Evolutionary conservation across 805 yeast species (phyloP).

Genomic region (Cephaloascus albidus): DNA sequence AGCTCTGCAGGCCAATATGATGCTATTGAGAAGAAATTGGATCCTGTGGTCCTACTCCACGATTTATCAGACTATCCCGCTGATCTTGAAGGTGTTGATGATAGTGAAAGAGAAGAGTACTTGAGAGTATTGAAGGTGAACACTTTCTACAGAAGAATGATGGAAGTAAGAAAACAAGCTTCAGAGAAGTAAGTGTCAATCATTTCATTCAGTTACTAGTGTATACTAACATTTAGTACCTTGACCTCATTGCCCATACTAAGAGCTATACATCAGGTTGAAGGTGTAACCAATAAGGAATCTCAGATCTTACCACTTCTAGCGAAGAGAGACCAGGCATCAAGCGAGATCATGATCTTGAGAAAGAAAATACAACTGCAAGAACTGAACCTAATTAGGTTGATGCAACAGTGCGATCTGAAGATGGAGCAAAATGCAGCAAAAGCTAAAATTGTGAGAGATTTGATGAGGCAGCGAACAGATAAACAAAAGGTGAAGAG

Average conservation of each 20-base stretch:
- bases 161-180: constrained; percentile 1
- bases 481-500: constrained; percentile 1
- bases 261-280: constrained; percentile 13
- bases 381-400: neutral
- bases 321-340: neutral
- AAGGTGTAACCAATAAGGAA: constrained; percentile 7
- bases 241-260: constrained; percentile 9
- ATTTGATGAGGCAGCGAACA: constrained; percentile 2
- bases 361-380: neutral
- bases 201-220: neutral
- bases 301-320: neutral
- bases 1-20: neutral
- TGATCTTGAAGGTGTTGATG: neutral
- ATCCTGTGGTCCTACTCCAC: neutral
- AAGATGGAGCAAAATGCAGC: neutral
- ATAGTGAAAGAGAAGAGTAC: neutral
- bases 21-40: neutral
- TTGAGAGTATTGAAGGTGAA: neutral
- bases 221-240: neutral
- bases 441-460: constrained; percentile 1
- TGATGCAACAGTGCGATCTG: too few species aligned
- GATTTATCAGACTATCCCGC: neutral
- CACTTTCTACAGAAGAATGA: neutral
- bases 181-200: neutral
- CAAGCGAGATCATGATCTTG: neutral